Conservation (phyloP, 2,329 filamentous ascomycete genomes). For the Botrytis hyacinthi region DNA sequence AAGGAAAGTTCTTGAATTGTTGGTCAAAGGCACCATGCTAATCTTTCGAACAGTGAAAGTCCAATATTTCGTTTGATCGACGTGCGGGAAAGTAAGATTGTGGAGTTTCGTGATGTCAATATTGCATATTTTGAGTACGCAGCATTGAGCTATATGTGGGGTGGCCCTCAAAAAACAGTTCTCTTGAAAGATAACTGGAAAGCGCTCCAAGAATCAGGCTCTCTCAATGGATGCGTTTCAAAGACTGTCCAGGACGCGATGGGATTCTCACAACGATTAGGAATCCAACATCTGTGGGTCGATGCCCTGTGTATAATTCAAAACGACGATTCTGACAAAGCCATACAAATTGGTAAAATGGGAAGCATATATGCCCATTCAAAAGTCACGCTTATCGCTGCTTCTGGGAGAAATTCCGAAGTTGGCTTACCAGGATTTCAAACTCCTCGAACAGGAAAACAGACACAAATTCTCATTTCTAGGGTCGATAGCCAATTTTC, state of each 20-base stretch:
- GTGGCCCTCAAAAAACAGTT: slow-evolving; percentile 11
- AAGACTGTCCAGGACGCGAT: slow-evolving; percentile 24
- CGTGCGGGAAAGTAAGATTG: slow-evolving; percentile 9
- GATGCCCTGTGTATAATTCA: slow-evolving; percentile 29
- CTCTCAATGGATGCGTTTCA: background rate
- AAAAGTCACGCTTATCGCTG: slow-evolving; percentile 20
- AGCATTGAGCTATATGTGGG: slow-evolving; percentile 26
- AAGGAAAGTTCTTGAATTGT: background rate
- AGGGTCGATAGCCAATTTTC: background rate
- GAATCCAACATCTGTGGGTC: slow-evolving; percentile 25
- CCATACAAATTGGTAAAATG: slow-evolving; percentile 21
- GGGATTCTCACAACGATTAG: slow-evolving; percentile 18
- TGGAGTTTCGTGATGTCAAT: slow-evolving; percentile 11
- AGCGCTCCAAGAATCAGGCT: background rate
- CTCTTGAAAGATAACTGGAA: background rate
- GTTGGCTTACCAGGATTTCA: background rate
- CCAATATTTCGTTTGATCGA: slow-evolving; percentile 15
- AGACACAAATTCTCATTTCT: background rate
- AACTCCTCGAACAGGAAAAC: background rate
- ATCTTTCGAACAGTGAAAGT: background rate
- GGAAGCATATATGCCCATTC: slow-evolving; percentile 21
- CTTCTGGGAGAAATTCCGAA: background rate
- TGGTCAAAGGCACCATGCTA: background rate
- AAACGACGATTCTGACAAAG: slow-evolving; percentile 19
- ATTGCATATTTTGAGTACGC: slow-evolving; percentile 22